Evolutionary conservation across 306 rosid genomes (phyloP), one percentile per base, ranked within the genome.

Genomic region (Vigna radiata): DNA sequence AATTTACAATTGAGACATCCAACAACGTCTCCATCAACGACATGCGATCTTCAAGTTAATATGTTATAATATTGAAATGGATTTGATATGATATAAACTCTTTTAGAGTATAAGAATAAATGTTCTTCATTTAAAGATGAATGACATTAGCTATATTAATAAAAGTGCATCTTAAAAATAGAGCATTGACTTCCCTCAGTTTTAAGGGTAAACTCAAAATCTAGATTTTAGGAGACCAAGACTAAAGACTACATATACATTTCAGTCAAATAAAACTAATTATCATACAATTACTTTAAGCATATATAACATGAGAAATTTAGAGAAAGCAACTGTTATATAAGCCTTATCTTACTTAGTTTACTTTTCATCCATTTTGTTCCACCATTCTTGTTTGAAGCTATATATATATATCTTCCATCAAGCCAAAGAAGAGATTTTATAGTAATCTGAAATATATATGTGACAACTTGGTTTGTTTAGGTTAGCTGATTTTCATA

Each of bases 401-500:
- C 12, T 7, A 19, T 23, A 23, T 23, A 23, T 23, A 23, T 23
- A 23, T 23, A 59, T 68, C 70, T n/a, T 39, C 17, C 64, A 11
- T 70, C 60, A 55, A 68, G 9, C 52, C 14, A 31, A 47, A 71
- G 50, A 48, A 23, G 11, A 36, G 63, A 73, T 50, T 18, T 36
- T 9, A 21, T 36, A 6, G 15, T 55, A 3, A 23, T 72, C 52
- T 64, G 21, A 58, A 54, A 43, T 43, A 18, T 25, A 43, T 43
- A 18, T 25, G 8, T 15, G 78, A 27, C 59, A 68, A 29, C 27
- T 62, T 70, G 31, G 47, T 70, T 16, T 73, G 9, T 11, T 62
- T 63, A 66, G 10, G 13, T 63, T 64, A 82, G 41, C 36, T 74
- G 44, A 74, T 74, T 69, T 29, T 73, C 68, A 39, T 36, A 36